phyloP scores from a whole-genome alignment of 345 rosid genomes.

The Gossypium longicalyx region DNA sequence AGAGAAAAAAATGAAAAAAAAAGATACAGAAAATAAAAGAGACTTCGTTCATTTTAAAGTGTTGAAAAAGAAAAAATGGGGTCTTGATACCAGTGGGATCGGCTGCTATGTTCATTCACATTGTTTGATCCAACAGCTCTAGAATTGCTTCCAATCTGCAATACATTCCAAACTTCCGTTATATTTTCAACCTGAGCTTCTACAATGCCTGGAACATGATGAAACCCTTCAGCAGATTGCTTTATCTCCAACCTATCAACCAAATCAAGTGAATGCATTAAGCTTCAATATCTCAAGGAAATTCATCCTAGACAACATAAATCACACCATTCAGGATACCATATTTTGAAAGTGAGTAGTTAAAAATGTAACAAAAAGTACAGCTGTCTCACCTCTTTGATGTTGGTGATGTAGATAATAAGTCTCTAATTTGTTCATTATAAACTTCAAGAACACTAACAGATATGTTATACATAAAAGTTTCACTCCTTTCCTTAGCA shows the following conservation, averaged over 20 bases:
- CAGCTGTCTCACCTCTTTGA: conserved; percentile 61
- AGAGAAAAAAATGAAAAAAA: background rate
- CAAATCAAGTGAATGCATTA: conserved; percentile 3
- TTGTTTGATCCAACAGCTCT: conserved; percentile 96
- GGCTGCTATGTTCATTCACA: conserved; percentile 95
- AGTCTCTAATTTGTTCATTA: conserved; percentile 93
- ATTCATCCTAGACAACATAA: background rate
- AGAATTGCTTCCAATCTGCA: conserved; percentile 88
- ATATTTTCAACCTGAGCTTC: conserved; percentile 77
- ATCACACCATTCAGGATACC: background rate
- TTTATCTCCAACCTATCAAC: conserved; percentile 77
- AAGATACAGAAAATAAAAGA: background rate
- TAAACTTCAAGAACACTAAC: conserved; percentile 97
- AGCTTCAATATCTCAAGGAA: conserved; percentile 1
- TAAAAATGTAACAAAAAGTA: background rate
- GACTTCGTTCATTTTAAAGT: conserved; percentile 2
- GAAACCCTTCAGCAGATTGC: conserved; percentile 79
- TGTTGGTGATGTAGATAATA: conserved; percentile 70
- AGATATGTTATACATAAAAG: conserved; percentile 57
- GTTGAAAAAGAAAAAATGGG: background rate
- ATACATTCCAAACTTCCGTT: conserved; percentile 80
- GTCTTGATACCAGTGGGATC: conserved; percentile 84
- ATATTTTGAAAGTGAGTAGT: background rate
- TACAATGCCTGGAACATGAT: conserved; percentile 79
- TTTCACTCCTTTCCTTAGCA: conserved; percentile 75